Evolutionary conservation across 2,329 filamentous ascomycete species (phyloP), one percentile per base, ranked within the genome.

Genomic region (Emergomyces orientalis): DNA sequence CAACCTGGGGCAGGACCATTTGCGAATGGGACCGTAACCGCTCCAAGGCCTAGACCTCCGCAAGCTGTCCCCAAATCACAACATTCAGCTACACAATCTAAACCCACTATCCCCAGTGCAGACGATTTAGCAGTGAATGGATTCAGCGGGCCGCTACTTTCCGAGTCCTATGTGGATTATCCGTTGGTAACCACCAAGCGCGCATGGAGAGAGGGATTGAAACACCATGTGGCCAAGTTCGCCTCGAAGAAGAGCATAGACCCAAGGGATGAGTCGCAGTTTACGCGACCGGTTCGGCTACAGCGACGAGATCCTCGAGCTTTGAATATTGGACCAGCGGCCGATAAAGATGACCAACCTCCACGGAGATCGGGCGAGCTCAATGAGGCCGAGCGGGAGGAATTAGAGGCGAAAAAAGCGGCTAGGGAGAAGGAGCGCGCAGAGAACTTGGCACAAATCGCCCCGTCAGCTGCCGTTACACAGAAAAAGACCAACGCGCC

Each of bases 391-490:
- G 84, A 87, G 68, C 79, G 83, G 17, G 84, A 86, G 70, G 79
- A 80, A 63, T 74, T 83, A 62, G 84, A 85, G 67, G 79, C 79
- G 3, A 78, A 80, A 43, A 82, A 89, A 73, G 88, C 88, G 0
- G 91, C 95, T 67, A 87, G 90, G 62, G 90, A 96, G 66, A 90
- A 89, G 32, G 89, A 96, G 72, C 87, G 90, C 25, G 91, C 93
- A 22, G 84, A 90, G 45, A 94, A 96, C 68, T 82, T 93, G 71
- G 92, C 94, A 41, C 91, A 96, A 76, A 97, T 99, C 71, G 94
- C 94, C 0, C 94, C 94, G 0, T 88, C 90, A 1, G 81, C 84
- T 32, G 88, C 86, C 64, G 84, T 78, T 6, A 78, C 87, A 65
- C 87, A 88, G 69, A 88, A 89, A 72, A 87, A 89, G 73, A 84